Percentiles rank a stretch among this genome's conserved stretches.
These are phyloP conservation scores for Monosporozyma unispora DNA, from an alignment of 805 yeast genomes.

Conservation along the genomic window DNA sequence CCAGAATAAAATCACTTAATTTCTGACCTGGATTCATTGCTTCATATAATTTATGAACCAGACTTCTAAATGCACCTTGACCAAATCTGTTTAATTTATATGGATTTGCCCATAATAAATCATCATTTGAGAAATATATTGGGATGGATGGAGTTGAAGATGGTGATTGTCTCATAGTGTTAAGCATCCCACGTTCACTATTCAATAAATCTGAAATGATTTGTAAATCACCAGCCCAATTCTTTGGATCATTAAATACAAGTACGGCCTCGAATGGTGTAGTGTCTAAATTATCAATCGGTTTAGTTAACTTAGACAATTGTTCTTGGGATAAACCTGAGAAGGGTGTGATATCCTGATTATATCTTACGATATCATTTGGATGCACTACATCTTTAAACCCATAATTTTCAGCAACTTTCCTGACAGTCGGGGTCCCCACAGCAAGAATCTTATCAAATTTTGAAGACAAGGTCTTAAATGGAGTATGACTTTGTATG, in stretches of 20 bases:
- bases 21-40: constrained; percentile 41
- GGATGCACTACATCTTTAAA: constrained; percentile 67
- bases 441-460: constrained; percentile 64
- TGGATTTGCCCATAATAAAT: constrained; percentile 81
- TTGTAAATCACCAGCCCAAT: constrained; percentile 78
- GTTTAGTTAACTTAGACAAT: constrained; percentile 34
- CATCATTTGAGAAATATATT: constrained; percentile 72
- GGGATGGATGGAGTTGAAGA: constrained; percentile 50
- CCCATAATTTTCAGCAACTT: constrained; percentile 70
- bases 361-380: constrained; percentile 54
- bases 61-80: constrained; percentile 75
- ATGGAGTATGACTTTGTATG: constrained; percentile 84
- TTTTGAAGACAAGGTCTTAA: constrained; percentile 46
- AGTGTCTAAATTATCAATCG: constrained; percentile 17
- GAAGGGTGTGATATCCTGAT: constrained; percentile 57
- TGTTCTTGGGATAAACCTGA: constrained; percentile 60
- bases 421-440: constrained; percentile 64
- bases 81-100: constrained; percentile 75
- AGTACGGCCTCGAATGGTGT: constrained; percentile 63
- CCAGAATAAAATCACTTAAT: constrained; percentile 52
- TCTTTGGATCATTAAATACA: constrained; percentile 84
- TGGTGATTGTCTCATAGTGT: constrained; percentile 41
- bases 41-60: constrained; percentile 49
- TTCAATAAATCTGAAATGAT: constrained; percentile 62
- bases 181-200: constrained; percentile 52